Conservation (phyloP, 805 yeast species). For the Myxozyma neglecta region DNA sequence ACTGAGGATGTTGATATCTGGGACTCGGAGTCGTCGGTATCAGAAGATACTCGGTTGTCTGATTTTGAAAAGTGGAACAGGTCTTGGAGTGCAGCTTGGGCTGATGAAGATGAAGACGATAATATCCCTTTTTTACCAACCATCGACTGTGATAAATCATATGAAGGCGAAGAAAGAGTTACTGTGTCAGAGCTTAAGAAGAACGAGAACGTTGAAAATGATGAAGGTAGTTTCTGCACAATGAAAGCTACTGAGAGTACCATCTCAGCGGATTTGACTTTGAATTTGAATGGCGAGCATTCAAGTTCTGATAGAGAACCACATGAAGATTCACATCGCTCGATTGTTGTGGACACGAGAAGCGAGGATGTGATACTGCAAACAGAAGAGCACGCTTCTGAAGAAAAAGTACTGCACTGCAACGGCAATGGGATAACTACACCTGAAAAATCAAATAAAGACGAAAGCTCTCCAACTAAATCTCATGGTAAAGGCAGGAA, state of each 20-base stretch:
- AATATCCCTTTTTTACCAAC: neutral
- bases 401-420: no score
- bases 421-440: no score
- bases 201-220: neutral
- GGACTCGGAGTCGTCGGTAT: neutral
- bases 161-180: neutral
- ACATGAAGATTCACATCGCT: neutral
- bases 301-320: neutral
- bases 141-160: neutral
- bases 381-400: neutral
- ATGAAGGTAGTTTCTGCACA: neutral
- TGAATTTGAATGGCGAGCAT: no score
- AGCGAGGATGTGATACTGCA: neutral
- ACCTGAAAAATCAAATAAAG: no score
- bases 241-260: no score
- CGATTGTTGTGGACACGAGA: neutral
- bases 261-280: no score
- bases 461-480: no score
- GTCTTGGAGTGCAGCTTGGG: conserved; percentile 1
- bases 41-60: neutral
- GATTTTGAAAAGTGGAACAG: neutral
- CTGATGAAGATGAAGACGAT: conserved; percentile 2
- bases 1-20: neutral
- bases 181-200: neutral
- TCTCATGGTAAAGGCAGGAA: no score